Conservation (phyloP, 257 asterid genomes). For the Solanum infundibuliforme region DNA sequence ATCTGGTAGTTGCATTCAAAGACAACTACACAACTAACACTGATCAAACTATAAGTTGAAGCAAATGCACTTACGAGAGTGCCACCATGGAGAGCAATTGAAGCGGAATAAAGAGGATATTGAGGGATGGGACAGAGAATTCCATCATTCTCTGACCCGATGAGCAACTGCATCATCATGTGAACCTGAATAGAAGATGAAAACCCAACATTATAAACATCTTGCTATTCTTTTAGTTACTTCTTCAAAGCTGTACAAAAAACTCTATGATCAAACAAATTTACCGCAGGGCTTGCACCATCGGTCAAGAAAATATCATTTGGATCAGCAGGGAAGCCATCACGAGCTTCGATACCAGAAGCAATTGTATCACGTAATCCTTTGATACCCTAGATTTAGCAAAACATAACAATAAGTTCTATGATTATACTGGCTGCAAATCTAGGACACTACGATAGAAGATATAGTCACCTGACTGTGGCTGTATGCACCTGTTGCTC, state of each 20-base stretch:
- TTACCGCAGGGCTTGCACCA: conserved; percentile 99
- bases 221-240: background rate
- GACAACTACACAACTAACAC: background rate
- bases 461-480: conserved; percentile 72
- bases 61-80: conserved; percentile 52
- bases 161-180: conserved; percentile 96
- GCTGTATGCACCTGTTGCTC: conserved; percentile 99
- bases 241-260: background rate
- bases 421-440: background rate
- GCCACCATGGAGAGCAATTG: conserved; percentile 94
- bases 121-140: conserved; percentile 96
- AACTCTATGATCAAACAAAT: background rate
- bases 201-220: background rate
- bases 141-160: conserved; percentile 74
- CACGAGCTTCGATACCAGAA: conserved; percentile 93
- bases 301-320: conserved; percentile 95
- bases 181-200: conserved; percentile 57
- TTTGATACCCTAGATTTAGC: conserved; percentile 63
- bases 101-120: conserved; percentile 82
- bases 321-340: conserved; percentile 90
- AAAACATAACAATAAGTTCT: background rate
- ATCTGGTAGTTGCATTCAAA: background rate
- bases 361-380: conserved; percentile 91
- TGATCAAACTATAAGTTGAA: background rate
- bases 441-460: background rate